Conservation (phyloP, 495 filamentous ascomycete species). For the Tuber melanosporum region DNA sequence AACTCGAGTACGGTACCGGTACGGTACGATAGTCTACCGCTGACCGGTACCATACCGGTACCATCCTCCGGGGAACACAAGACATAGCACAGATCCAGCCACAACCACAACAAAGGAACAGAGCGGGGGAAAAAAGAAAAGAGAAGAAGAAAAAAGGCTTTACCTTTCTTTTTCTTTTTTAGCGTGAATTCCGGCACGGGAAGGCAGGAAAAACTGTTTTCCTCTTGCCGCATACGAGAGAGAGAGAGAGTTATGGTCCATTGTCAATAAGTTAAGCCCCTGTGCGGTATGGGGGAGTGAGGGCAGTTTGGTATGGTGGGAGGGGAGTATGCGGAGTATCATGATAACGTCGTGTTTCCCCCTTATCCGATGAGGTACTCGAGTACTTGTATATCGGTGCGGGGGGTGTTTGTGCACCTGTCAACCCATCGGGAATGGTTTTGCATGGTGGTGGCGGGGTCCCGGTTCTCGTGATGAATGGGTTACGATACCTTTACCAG, state of each 20-base stretch:
- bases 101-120: neutral
- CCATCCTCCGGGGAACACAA: too few relatives aligned
- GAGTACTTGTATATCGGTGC: too few relatives aligned
- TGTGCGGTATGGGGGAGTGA: too few relatives aligned
- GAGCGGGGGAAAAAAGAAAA: neutral
- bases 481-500: neutral
- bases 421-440: neutral
- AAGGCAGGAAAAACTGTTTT: neutral
- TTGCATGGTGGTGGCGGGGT: neutral
- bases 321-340: neutral
- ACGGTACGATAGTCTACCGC: neutral
- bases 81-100: neutral
- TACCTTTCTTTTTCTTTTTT: too few relatives aligned
- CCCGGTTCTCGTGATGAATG: neutral
- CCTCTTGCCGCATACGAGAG: neutral
- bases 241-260: too few relatives aligned
- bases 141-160: neutral
- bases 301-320: neutral
- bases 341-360: neutral
- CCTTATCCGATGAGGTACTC: neutral
- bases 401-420: neutral
- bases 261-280: too few relatives aligned
- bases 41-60: too few relatives aligned
- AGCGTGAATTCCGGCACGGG: neutral
- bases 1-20: too few relatives aligned